These are phyloP conservation scores for Scutellaria baicalensis DNA, from an alignment of 257 asterid genomes.

Conservation along the genomic window DNA sequence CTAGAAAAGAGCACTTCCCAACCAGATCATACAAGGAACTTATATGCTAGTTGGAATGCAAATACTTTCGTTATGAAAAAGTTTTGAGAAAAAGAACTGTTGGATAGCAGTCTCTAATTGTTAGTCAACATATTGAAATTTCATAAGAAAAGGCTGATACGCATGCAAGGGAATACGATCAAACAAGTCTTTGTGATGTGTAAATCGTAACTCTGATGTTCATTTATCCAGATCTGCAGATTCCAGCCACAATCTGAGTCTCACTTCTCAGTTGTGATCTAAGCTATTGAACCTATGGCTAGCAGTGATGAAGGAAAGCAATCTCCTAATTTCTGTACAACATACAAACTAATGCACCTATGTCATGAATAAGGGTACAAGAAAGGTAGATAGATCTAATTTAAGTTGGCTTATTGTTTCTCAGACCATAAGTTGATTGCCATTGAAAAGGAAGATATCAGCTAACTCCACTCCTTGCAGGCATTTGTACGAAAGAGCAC, in stretches of 20 bases:
- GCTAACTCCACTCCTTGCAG: not conserved
- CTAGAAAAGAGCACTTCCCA: not conserved
- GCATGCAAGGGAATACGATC: not conserved
- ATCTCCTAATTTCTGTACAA: not conserved
- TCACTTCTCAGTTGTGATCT: not conserved
- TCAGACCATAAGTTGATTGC: not conserved
- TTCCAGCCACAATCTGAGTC: not conserved
- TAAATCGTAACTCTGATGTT: not conserved
- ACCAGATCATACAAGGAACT: not conserved
- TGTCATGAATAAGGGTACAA: not conserved
- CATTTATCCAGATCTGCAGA: no score
- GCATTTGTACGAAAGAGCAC: not conserved
- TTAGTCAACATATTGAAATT: not conserved
- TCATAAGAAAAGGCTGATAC: not conserved
- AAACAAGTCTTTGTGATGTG: not conserved
- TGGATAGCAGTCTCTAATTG: not conserved
- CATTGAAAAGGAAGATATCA: not conserved
- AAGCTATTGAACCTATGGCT: not conserved
- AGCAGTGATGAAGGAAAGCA: not conserved
- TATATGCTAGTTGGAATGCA: not conserved
- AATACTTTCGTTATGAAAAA: not conserved
- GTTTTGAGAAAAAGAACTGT: not conserved
- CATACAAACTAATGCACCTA: not conserved
- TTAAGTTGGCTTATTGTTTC: not conserved
- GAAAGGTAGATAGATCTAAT: not conserved